phyloP scores from a whole-genome alignment of 2,329 filamentous ascomycete genomes.

The Hypoxylon sp. region DNA sequence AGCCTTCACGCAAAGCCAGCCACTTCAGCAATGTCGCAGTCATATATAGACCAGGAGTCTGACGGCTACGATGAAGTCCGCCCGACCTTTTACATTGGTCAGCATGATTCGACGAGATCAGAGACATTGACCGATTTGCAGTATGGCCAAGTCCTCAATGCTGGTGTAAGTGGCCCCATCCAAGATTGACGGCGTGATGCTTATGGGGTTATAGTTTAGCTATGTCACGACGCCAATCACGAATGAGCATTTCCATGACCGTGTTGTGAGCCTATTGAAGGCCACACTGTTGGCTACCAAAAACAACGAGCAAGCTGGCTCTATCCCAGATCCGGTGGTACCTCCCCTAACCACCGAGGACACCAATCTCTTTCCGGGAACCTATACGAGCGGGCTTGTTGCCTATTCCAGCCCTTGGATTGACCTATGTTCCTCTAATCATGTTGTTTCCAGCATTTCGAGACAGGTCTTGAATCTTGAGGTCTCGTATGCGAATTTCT shows the following conservation, averaged over 20 bases:
- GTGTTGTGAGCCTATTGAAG: constrained; percentile 74
- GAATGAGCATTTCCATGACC: constrained; percentile 77
- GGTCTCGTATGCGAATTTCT: constrained; percentile 95
- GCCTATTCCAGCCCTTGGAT: constrained; percentile 93
- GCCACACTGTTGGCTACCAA: constrained; percentile 66
- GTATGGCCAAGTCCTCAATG: constrained; percentile 76
- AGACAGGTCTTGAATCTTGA: constrained; percentile 92
- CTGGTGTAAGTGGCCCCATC: constrained; percentile 69
- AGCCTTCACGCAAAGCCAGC: constrained; percentile 9
- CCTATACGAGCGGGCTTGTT: constrained; percentile 79
- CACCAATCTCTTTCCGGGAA: constrained; percentile 78
- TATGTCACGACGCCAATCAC: constrained; percentile 86
- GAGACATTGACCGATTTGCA: constrained; percentile 74
- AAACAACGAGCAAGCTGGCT: constrained; percentile 61
- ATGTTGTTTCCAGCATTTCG: constrained; percentile 86
- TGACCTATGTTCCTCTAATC: constrained; percentile 86
- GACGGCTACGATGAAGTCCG: constrained; percentile 64
- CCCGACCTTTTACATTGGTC: constrained; percentile 77
- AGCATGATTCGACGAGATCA: constrained; percentile 77
- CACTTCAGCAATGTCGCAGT: constrained; percentile 48
- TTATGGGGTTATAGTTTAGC: constrained; percentile 72
- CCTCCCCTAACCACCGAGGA: constrained; percentile 84
- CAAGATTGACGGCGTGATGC: constrained; percentile 27
- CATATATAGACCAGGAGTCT: constrained; percentile 39
- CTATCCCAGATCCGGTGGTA: constrained; percentile 69